These are phyloP conservation scores for Tulasnella sp. DNA, from an alignment of 768 basidiomycete genomes.

Conservation along the genomic window DNA sequence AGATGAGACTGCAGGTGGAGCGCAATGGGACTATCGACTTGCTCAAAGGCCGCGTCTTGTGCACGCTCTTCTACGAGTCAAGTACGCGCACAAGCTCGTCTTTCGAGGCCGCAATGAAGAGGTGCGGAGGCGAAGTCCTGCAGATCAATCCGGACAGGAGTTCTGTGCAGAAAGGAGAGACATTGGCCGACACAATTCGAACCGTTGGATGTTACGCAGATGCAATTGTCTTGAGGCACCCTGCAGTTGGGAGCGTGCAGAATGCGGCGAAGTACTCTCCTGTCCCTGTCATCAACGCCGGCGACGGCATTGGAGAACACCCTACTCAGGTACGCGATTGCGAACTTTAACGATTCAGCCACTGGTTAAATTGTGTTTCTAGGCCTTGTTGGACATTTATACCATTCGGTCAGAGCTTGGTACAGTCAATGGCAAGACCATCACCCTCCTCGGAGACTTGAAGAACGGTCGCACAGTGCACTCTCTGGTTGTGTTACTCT, in stretches of 20 bases:
- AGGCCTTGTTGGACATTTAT: constrained; percentile 86
- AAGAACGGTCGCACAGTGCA: constrained; percentile 99
- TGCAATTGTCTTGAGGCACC: constrained; percentile 92
- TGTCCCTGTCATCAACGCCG: constrained; percentile 94
- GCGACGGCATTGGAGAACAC: constrained; percentile 96
- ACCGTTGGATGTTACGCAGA: constrained; percentile 95
- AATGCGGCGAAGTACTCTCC: constrained; percentile 95
- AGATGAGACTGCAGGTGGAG: constrained; percentile 97
- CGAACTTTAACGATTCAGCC: constrained; percentile 23
- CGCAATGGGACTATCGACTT: constrained; percentile 86
- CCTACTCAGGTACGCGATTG: constrained; percentile 75
- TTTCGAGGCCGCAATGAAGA: constrained; percentile 98
- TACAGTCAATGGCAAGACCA: constrained; percentile 93
- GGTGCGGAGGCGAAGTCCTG: constrained; percentile 95
- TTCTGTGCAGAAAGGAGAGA: constrained; percentile 93
- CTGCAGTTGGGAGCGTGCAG: constrained; percentile 91
- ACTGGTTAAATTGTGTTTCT: constrained; percentile 28
- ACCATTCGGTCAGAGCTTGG: constrained; percentile 98
- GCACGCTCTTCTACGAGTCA: constrained; percentile 94
- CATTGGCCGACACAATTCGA: constrained; percentile 87
- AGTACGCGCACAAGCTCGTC: constrained; percentile 95
- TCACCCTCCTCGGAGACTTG: constrained; percentile 91
- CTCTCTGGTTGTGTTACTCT: constrained; percentile 88
- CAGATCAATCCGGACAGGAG: constrained; percentile 77
- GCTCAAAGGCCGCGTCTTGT: constrained; percentile 87